Conservation (phyloP, 352 stramenopile genomes). For the Peronospora destructor region DNA sequence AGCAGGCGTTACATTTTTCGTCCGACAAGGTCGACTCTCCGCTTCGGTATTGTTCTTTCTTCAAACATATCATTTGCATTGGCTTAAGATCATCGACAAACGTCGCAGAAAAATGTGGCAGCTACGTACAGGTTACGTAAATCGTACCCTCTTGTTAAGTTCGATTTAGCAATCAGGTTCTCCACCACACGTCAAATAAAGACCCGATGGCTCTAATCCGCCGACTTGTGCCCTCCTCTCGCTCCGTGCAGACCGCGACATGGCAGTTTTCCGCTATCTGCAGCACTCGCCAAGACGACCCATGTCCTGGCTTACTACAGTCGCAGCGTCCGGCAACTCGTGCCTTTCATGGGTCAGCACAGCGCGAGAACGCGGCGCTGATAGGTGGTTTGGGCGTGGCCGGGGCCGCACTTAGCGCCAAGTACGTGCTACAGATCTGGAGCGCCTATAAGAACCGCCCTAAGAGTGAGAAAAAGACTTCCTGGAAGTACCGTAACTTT, state of each 20-base stretch:
- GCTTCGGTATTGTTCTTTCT: constrained; percentile 4
- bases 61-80: background rate
- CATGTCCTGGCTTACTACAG: background rate
- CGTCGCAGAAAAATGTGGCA: background rate
- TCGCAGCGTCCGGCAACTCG: constrained; percentile 21
- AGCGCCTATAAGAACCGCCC: constrained; percentile 65
- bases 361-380: constrained; percentile 55
- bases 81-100: background rate
- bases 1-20: background rate
- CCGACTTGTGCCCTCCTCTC: constrained; percentile 22
- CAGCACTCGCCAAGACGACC: background rate
- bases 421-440: constrained; percentile 77
- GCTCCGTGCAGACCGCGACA: constrained; percentile 7
- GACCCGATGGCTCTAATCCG: constrained; percentile 24
- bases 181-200: constrained; percentile 3
- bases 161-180: background rate
- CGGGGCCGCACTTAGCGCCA: constrained; percentile 58
- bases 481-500: constrained; percentile 83
- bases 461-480: constrained; percentile 55
- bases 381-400: constrained; percentile 63
- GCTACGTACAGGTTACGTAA: background rate
- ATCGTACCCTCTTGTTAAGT: constrained; percentile 2
- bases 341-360: constrained; percentile 57
- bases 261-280: constrained; percentile 10
- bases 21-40: background rate